A percentile compares a stretch with the other conserved stretches of the same genome.
These are phyloP conservation scores for Laetiporus sulphureus DNA, from an alignment of 1,284 basidiomycete genomes.

Conservation along the genomic window DNA sequence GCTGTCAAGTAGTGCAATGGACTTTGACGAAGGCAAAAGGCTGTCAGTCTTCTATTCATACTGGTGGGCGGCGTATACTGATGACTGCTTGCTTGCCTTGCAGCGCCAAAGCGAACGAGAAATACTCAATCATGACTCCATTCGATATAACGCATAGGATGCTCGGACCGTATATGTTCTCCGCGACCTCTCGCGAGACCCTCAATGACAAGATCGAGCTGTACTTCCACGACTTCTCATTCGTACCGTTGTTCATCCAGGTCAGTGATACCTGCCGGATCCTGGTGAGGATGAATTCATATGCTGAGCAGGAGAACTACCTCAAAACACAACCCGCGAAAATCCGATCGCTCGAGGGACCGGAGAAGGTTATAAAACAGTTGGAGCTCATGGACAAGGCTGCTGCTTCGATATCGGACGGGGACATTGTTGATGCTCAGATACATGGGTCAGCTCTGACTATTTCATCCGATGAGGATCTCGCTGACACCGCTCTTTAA, in stretches of 20 bases:
- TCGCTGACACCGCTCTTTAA: not conserved
- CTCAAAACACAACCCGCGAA: slow-evolving; percentile 73
- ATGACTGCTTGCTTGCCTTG: slow-evolving; percentile 4
- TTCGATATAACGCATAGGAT: slow-evolving; percentile 86
- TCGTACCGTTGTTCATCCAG: slow-evolving; percentile 94
- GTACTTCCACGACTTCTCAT: slow-evolving; percentile 94
- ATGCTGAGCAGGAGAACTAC: slow-evolving; percentile 74
- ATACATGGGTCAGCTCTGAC: slow-evolving; percentile 72
- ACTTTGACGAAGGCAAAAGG: slow-evolving; percentile 86
- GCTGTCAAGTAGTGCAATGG: slow-evolving; percentile 69
- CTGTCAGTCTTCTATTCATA: slow-evolving; percentile 50
- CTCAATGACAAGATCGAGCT: slow-evolving; percentile 91
- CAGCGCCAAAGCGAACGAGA: slow-evolving; percentile 87
- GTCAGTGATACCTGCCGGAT: slow-evolving; percentile 30
- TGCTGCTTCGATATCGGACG: slow-evolving; percentile 89
- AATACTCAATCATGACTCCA: slow-evolving; percentile 86
- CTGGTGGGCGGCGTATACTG: too few relatives aligned
- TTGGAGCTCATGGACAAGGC: slow-evolving; percentile 85
- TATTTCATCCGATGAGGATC: not conserved
- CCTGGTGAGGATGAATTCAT: not conserved
- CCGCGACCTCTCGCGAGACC: slow-evolving; percentile 72
- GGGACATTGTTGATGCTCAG: slow-evolving; percentile 89
- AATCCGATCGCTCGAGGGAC: slow-evolving; percentile 52
- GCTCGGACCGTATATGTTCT: slow-evolving; percentile 87
- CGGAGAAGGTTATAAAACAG: slow-evolving; percentile 61